phyloP scores from a whole-genome alignment of 164 flowering plant genomes.

The Brasenia schreberi region DNA sequence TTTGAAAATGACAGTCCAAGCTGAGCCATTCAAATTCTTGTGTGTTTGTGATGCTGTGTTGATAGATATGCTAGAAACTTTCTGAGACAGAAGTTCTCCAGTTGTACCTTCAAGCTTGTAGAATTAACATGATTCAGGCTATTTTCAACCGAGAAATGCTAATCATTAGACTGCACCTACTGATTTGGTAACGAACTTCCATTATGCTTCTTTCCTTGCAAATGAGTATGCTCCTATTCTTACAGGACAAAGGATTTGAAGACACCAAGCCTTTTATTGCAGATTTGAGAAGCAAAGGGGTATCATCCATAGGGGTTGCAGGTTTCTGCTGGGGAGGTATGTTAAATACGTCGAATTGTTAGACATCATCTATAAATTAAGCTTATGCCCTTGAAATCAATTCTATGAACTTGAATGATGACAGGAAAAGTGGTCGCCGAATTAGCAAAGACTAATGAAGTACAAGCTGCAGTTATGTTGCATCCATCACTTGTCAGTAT shows the following conservation, averaged over 20 bases:
- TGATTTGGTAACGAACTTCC: not conserved
- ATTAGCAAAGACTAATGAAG: slow-evolving; percentile 30
- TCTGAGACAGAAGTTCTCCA: too few relatives aligned
- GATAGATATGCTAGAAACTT: too few relatives aligned
- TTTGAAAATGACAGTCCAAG: too few relatives aligned
- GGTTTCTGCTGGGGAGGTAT: slow-evolving; percentile 79
- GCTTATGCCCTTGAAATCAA: not conserved
- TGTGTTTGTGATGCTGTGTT: too few relatives aligned
- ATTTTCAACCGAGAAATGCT: too few relatives aligned
- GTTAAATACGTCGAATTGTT: slow-evolving; percentile 1
- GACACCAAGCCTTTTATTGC: slow-evolving; percentile 45
- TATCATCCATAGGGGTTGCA: slow-evolving; percentile 42
- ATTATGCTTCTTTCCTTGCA: too few relatives aligned
- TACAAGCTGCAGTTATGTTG: slow-evolving; percentile 52
- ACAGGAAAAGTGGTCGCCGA: slow-evolving; percentile 60
- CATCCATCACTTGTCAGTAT: slow-evolving; percentile 59
- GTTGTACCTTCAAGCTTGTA: too few relatives aligned
- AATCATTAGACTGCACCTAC: not conserved
- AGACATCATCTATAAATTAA: too few relatives aligned
- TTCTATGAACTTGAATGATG: not conserved
- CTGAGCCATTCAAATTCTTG: too few relatives aligned
- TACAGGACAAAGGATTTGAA: slow-evolving; percentile 49
- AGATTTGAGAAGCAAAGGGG: slow-evolving; percentile 42
- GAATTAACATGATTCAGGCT: too few relatives aligned
- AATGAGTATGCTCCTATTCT: not conserved